Conservation (phyloP, 371 early-diverging fungal species). For the Furculomyces boomerangus region DNA sequence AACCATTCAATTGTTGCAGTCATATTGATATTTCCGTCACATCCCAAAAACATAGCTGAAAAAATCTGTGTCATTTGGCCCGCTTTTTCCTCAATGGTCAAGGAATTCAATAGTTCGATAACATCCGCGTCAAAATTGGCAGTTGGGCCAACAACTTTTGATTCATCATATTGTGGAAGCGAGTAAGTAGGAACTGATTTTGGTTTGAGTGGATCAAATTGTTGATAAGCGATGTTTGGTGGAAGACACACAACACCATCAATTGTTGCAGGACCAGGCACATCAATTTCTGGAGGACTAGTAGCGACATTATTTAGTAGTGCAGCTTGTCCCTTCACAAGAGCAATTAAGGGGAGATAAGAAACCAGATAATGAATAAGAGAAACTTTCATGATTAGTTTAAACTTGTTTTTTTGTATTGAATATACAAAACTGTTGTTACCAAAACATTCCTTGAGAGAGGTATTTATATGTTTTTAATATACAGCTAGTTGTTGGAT, state of each 20-base stretch:
- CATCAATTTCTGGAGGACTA: neutral
- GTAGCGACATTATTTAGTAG: too few relatives aligned
- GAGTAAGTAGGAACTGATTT: neutral
- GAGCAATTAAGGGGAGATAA: too few relatives aligned
- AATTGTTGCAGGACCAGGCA: neutral
- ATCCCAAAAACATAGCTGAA: constrained; percentile 17
- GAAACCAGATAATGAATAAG: too few relatives aligned
- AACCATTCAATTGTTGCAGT: constrained; percentile 24
- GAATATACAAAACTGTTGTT: too few relatives aligned
- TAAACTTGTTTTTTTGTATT: too few relatives aligned
- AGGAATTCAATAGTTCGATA: neutral
- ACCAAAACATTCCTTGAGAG: too few relatives aligned
- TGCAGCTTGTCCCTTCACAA: too few relatives aligned
- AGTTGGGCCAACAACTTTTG: neutral
- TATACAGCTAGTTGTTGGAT: too few relatives aligned
- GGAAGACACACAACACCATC: neutral
- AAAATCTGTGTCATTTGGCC: constrained; percentile 47
- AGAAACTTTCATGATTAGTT: too few relatives aligned
- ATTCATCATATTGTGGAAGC: neutral
- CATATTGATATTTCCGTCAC: constrained; percentile 25
- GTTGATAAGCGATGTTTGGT: neutral
- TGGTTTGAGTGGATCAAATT: constrained; percentile 1
- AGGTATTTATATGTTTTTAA: too few relatives aligned
- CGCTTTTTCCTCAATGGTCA: constrained; percentile 37
- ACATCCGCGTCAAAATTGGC: neutral